phyloP scores from a whole-genome alignment of 345 rosid genomes.

The Eucalyptus globulus region DNA sequence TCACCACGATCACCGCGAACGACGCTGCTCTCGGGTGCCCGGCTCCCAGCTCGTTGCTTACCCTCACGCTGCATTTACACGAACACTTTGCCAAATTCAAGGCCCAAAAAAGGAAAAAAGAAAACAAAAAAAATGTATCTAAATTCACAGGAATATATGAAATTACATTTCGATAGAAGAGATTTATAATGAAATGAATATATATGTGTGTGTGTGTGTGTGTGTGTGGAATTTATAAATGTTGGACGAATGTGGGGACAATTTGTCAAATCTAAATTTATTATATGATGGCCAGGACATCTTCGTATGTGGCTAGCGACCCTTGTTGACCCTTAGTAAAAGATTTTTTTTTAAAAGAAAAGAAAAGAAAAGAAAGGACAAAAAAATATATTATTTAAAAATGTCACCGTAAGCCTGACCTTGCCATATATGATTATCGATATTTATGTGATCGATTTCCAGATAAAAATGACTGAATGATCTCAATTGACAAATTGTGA shows the following conservation, averaged over 20 bases:
- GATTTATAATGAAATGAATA: background rate
- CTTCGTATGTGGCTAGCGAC: too few relatives aligned
- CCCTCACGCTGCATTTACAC: constrained; percentile 28
- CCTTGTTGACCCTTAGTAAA: too few relatives aligned
- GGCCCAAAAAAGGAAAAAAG: background rate
- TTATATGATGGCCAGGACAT: too few relatives aligned
- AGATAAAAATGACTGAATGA: too few relatives aligned
- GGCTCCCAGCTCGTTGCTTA: constrained; percentile 55
- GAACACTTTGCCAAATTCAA: background rate
- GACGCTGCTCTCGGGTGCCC: constrained; percentile 47
- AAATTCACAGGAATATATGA: background rate
- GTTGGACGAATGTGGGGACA: background rate
- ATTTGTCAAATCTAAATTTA: too few relatives aligned
- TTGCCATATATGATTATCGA: background rate
- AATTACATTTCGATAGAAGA: background rate
- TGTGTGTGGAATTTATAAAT: background rate
- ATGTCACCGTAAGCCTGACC: rapidly evolving
- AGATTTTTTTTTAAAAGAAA: too few relatives aligned
- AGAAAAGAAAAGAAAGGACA: too few relatives aligned
- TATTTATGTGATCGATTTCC: background rate
- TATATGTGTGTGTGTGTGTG: too few relatives aligned
- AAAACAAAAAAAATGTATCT: background rate
- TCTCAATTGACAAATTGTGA: background rate
- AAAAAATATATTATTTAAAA: too few relatives aligned
- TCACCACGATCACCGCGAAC: constrained; percentile 34